Evolutionary conservation across 1,284 basidiomycete species (phyloP), one percentile per base, ranked within the genome.

Genomic region (Tilletiopsis washingtonensis): DNA sequence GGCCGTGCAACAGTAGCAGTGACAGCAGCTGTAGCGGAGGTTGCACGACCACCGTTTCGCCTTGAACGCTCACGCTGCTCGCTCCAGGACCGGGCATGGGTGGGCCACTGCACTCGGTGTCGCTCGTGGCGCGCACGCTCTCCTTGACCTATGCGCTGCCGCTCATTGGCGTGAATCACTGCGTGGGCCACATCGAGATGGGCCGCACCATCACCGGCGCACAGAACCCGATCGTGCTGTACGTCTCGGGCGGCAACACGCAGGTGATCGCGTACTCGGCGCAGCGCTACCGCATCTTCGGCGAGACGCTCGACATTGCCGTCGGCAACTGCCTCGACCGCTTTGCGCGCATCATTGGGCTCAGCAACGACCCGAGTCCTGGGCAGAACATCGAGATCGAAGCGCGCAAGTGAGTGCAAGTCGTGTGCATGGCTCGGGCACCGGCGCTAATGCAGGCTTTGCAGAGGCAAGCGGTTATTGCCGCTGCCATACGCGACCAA

Each of bases 61-160:
- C n/a, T n/a, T n/a, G n/a, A n/a, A n/a, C n/a, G n/a, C n/a, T n/a
- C n/a, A n/a, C n/a, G n/a, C n/a, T n/a, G n/a, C n/a, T n/a, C n/a
- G n/a, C n/a, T n/a, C n/a, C 39, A 91, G 91, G 91, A 1, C 94
- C 94, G 5, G 94, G 94, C 0, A 98, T 99, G 94, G 94, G 94
- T 44, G 91, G 90, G 39, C 93, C 93, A 1, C 76, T 99, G 14
- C 90, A 94, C 68, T 91, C 90, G 3, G 91, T 97, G 15, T 91
- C 90, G 0, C 76, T 98, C 21, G 88, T 98, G n/a, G 91, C 94
- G 1, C 81, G 94, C 42, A 96, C 89, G 1, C 78, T 99, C 15
- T 84, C 89, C 0, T 78, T 93, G 17, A 76, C 98, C 54, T 91
- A 87, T 75, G 75, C 82, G 64, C 94, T 94, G 69, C 94, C 94